Percentiles rank a stretch among this genome's conserved stretches.
Evolutionary conservation across 805 yeast genomes (phyloP).

Genomic region (Saturnispora galanensis): DNA sequence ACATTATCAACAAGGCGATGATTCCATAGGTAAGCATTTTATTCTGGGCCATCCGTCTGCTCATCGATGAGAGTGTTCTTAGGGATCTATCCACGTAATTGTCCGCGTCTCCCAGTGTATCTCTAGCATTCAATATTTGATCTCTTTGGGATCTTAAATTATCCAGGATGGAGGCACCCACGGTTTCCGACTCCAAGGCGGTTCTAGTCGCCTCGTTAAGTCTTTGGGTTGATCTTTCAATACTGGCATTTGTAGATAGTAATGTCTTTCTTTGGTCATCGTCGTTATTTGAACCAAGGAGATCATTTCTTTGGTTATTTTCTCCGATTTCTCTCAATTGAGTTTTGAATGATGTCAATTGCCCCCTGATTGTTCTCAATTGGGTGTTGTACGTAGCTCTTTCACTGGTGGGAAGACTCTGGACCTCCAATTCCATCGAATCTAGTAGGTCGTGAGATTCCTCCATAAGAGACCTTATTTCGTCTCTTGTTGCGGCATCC

Average conservation of each 20-base stretch:
- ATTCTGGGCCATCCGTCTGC: slow-evolving; percentile 85
- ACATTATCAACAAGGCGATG: slow-evolving; percentile 72
- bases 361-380: slow-evolving; percentile 59
- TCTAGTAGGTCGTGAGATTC: slow-evolving; percentile 75
- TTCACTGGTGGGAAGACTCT: slow-evolving; percentile 65
- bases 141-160: slow-evolving; percentile 91
- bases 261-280: slow-evolving; percentile 69
- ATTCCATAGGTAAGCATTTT: slow-evolving; percentile 85
- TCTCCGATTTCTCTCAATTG: slow-evolving; percentile 50
- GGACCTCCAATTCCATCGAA: slow-evolving; percentile 81
- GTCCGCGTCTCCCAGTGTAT: slow-evolving; percentile 82
- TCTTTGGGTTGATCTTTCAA: slow-evolving; percentile 76
- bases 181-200: slow-evolving; percentile 84
- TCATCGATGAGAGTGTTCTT: slow-evolving; percentile 81
- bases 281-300: slow-evolving; percentile 40
- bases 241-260: slow-evolving; percentile 63
- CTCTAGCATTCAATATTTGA: slow-evolving; percentile 77
- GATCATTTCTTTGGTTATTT: slow-evolving; percentile 57
- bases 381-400: slow-evolving; percentile 67
- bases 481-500: background rate
- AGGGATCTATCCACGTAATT: slow-evolving; percentile 84
- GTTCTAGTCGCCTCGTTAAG: slow-evolving; percentile 79
- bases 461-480: slow-evolving; percentile 36
- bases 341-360: slow-evolving; percentile 47
- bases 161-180: slow-evolving; percentile 83